Evolutionary conservation across 495 filamentous ascomycete species (phyloP), one percentile per base, ranked within the genome.

Genomic region (Podospora anserina): DNA sequence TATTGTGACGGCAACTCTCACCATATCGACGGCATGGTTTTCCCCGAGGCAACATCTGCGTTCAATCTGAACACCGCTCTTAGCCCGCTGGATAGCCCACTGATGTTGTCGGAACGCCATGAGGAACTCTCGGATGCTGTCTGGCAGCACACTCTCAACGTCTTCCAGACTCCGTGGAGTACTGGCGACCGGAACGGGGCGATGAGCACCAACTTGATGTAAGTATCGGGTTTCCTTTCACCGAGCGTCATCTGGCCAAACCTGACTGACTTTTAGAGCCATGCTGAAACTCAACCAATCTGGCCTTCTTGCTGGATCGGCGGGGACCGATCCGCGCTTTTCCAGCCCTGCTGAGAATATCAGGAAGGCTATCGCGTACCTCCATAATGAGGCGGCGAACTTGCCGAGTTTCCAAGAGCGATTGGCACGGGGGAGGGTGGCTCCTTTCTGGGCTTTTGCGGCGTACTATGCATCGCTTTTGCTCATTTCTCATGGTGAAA

Each of bases 171-270:
- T 13, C 71, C 63, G 55, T 71, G 69, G 67, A 68, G 62, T 53
- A 63, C 39, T 19, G 66, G 73, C 18, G 71, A 71, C 26, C 68
- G 71, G 7, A 68, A 66, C 58, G 72, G 70, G 19, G 72, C 72
- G 55, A 64, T 78, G 49, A 72, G 69, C 5, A 73, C 75, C 9
- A 74, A 75, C 65, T 72, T 74, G 66, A 75, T 78, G 76, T 76
- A 71, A 66, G 53, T n/a, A 63, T 59, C 15, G 39, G 53, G 20
- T 23, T 23, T 58, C 28, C 60, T n/a, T 32, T 5, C 4, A 9
- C 32, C n/a, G 28, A 30, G 18, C 15, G 32, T 59, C 60, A 55
- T 2, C 11, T 34, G 39, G 13, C 16, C 32, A 74, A n/a, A 58
- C 55, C 61, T 67, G 64, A 70, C 64, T 64, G 23, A 62, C 34